Evolutionary conservation across 768 basidiomycete genomes (phyloP), one percentile per base, ranked within the genome.

Genomic region (Lentinula guzmanii): DNA sequence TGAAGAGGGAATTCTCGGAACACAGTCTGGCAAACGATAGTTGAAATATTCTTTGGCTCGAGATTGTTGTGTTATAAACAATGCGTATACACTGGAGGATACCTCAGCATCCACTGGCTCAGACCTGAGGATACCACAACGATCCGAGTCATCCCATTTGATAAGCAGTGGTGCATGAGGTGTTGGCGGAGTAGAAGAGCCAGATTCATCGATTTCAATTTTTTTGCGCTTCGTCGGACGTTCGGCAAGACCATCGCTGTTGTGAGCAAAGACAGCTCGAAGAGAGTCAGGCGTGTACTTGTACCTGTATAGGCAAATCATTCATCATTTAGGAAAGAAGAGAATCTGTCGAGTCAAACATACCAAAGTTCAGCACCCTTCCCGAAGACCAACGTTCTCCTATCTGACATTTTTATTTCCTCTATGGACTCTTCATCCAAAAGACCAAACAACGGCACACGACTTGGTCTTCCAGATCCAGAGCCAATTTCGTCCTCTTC

Each of bases 381-480:
- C 48, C 58, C 58, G n/a, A 60, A 52, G 6, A 60, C 33, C 31
- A 60, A 28, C 21, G 58, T 60, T n/a, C 58, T 60, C 58, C 13
- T 3, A 28, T 50, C 46, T 16, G 50, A 34, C 37, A 35, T 8
- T n/a, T 16, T 39, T 34, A 15, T 52, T 15, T 58, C 57, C 3
- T 58, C 24, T 2, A 28, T 35, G 0, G 16, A 37, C 10, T 41
- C 53, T 5, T 58, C 56, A 37, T 46, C 46, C n/a, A 16, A 28
- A 16, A 28, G 24, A 9, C 3, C 16, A n/a, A 15, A 33, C 5
- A 18, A 24, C 11, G 8, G 3, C 28, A 28, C 28, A 28, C 28
- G 28, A 28, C 28, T 45, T 6, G 11, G 5, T 18, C 33, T 2
- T 5, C 58, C 43, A 28, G 28, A 28, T 16, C 35, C 46, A 34